Conservation (phyloP, 1,284 basidiomycete species). For the Rhizoctonia solani region DNA sequence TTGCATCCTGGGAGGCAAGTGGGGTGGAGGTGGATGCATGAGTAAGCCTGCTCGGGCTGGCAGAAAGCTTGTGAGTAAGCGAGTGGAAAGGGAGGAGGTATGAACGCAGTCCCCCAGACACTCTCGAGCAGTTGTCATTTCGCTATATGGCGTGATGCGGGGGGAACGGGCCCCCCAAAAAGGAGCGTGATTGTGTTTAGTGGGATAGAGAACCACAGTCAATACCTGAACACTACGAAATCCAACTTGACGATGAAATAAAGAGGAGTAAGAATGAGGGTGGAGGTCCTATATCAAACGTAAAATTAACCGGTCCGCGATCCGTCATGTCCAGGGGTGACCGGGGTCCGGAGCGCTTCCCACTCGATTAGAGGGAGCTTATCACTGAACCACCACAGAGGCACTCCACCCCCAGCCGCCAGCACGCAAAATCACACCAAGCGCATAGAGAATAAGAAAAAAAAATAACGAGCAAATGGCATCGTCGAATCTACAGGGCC, state of each 20-base stretch:
- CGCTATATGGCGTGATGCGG: neutral
- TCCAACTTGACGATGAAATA: no score
- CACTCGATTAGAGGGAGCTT: neutral
- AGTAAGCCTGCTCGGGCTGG: no score
- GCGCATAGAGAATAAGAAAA: conserved; percentile 10
- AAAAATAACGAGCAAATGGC: no score
- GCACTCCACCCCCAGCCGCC: neutral
- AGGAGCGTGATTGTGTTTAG: neutral
- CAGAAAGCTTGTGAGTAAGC: neutral
- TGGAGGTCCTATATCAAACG: neutral
- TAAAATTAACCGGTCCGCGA: neutral
- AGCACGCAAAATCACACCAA: neutral
- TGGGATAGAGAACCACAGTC: neutral
- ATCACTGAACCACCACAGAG: neutral
- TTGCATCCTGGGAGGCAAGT: no score
- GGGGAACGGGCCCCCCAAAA: neutral
- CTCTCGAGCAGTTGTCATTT: no score
- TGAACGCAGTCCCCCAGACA: neutral
- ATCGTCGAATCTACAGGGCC: conserved; percentile 58
- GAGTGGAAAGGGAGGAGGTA: neutral
- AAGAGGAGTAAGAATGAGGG: no score
- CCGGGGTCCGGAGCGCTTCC: neutral
- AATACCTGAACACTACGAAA: no score
- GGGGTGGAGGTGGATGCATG: no score
- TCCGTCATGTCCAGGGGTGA: no score